Conservation (phyloP, 116 monocot genomes). For the Dioscorea cayenensis region DNA sequence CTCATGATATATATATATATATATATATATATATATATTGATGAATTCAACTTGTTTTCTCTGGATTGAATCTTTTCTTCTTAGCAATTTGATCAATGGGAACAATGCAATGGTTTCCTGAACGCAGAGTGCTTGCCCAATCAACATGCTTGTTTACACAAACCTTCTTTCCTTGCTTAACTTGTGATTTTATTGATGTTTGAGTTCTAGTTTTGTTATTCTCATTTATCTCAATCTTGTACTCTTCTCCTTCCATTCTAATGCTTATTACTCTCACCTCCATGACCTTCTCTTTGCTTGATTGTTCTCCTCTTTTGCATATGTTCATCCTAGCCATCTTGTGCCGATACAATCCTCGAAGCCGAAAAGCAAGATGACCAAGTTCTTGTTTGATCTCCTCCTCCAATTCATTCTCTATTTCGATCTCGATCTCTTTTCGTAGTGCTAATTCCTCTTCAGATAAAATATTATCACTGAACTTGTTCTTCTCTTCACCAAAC, state of each 20-base stretch:
- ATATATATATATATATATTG: too few species aligned
- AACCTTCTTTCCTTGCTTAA: not conserved
- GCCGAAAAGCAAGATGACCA: conserved; percentile 12
- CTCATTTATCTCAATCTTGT: conserved; percentile 19
- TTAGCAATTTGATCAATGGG: not conserved
- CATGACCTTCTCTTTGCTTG: not conserved
- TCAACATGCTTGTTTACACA: not conserved
- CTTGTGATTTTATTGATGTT: not conserved
- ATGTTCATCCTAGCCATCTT: conserved; percentile 4
- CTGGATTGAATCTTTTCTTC: not conserved
- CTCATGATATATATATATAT: too few species aligned
- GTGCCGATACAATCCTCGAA: conserved; percentile 27
- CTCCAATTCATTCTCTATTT: conserved; percentile 39
- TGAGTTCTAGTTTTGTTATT: not conserved
- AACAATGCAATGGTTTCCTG: not conserved
- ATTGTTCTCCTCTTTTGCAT: too few species aligned
- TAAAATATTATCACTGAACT: not conserved
- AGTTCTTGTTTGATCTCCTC: conserved; percentile 41
- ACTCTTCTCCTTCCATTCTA: conserved; percentile 8
- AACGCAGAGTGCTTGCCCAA: conserved; percentile 1
- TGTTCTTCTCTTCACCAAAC: not conserved
- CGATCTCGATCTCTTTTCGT: conserved; percentile 20
- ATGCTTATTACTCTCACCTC: conserved; percentile 23
- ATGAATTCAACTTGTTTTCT: too few species aligned
- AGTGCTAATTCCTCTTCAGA: conserved; percentile 20